Conservation (phyloP, 2,329 filamentous ascomycete species). For the Ascochyta clinopodiicola region DNA sequence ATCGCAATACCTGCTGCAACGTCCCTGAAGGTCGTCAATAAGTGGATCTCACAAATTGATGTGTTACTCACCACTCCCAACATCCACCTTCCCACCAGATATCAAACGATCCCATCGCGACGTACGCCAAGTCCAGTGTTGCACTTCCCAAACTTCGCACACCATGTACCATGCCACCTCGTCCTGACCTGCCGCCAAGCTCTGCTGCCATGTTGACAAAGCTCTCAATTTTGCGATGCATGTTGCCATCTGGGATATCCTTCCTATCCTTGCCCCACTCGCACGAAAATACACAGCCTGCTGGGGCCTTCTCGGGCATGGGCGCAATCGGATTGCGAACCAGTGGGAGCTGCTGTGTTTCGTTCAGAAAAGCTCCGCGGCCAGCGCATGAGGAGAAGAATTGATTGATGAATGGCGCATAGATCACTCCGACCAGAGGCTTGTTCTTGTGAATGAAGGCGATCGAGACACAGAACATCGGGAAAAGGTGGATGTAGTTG, state of each 20-base stretch:
- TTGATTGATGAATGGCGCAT: constrained; percentile 73
- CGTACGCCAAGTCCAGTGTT: constrained; percentile 76
- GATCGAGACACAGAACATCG: constrained; percentile 83
- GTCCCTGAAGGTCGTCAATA: constrained; percentile 59
- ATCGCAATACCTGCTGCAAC: constrained; percentile 78
- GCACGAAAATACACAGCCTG: constrained; percentile 74
- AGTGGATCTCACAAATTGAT: not conserved
- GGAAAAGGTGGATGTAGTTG: constrained; percentile 81
- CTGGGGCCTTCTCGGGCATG: constrained; percentile 68
- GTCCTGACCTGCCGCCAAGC: constrained; percentile 65
- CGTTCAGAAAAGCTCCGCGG: constrained; percentile 73
- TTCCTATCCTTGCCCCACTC: constrained; percentile 82
- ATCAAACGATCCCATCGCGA: constrained; percentile 76
- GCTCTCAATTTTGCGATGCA: constrained; percentile 74
- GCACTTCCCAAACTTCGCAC: constrained; percentile 74
- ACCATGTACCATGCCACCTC: constrained; percentile 81
- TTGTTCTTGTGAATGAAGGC: constrained; percentile 66
- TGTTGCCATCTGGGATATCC: constrained; percentile 70
- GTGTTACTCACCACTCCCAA: constrained; percentile 72
- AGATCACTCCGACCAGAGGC: constrained; percentile 73
- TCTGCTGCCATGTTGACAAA: constrained; percentile 79
- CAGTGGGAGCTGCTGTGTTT: constrained; percentile 68
- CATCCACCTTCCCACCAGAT: constrained; percentile 86
- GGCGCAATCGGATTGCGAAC: constrained; percentile 67
- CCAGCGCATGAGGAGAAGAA: constrained; percentile 72